phyloP scores from a whole-genome alignment of 1,139 yeast genomes.

The Sugiyamaella novakii region DNA sequence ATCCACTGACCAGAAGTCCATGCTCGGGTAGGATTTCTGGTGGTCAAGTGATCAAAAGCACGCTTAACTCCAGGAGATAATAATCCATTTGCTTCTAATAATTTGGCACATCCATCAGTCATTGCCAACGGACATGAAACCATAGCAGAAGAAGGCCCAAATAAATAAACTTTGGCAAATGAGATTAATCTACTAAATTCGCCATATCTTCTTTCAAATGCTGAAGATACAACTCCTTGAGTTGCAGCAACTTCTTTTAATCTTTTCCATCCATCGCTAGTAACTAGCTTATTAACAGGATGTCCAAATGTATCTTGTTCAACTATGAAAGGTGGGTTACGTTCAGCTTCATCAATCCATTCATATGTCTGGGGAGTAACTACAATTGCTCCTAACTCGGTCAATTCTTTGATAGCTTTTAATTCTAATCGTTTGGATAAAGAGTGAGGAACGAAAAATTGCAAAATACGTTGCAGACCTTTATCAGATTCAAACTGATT shows the following conservation, averaged over 20 bases:
- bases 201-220: slow-evolving; percentile 35
- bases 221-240: slow-evolving; percentile 37
- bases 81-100: slow-evolving; percentile 33
- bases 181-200: slow-evolving; percentile 34
- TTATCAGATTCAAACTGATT: slow-evolving; percentile 34
- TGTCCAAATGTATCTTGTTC: slow-evolving; percentile 39
- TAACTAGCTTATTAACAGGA: slow-evolving; percentile 33
- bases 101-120: slow-evolving; percentile 43
- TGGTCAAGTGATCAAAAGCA: slow-evolving; percentile 32
- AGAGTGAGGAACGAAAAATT: slow-evolving; percentile 25
- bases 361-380: slow-evolving; percentile 32
- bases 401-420: slow-evolving; percentile 27
- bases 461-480: slow-evolving; percentile 33
- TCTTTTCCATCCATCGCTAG: slow-evolving; percentile 40
- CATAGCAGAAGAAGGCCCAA: slow-evolving; percentile 39
- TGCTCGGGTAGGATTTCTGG: slow-evolving; percentile 33
- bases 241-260: slow-evolving; percentile 35
- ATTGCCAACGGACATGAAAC: slow-evolving; percentile 41
- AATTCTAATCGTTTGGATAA: slow-evolving; percentile 10
- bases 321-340: slow-evolving; percentile 36
- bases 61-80: slow-evolving; percentile 20
- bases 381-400: slow-evolving; percentile 33
- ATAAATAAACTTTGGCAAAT: slow-evolving; percentile 36
- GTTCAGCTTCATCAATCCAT: slow-evolving; percentile 40
- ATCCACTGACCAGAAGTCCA: slow-evolving; percentile 44